Base-by-base conservation (phyloP, 2,329 filamentous ascomycete genomes). In the Graphiopsis chlorocephala region DNA sequence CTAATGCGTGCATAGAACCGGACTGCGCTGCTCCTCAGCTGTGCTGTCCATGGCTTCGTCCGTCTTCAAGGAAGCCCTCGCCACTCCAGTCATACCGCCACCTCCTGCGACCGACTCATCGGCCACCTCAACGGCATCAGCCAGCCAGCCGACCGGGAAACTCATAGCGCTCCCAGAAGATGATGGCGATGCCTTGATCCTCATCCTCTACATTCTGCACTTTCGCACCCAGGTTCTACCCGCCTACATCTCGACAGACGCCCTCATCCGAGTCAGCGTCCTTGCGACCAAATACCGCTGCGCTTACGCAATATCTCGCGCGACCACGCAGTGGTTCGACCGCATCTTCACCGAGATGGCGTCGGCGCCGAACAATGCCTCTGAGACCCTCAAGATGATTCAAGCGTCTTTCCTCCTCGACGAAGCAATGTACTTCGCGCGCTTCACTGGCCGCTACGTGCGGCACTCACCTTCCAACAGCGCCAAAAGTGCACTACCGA, bases 391-490 rank as follows among this genome's bases (percentile, higher is more conserved):
- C 57, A 62, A 67, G 20, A 67, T 71, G 58, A 65, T 74, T 47
- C 66, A 74, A 61, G 70, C 71, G 1, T 65, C 69, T 14, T 69
- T 66, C 50, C 25, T 70, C 33, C 69, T 73, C 63, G 68, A 73
- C 59, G 72, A 75, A 57, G 67, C 73, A 17, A 59, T 68, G 61
- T 74, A 65, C 62, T 74, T 74, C 67, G 67, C 71, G 3, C 69
- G 72, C 50, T 72, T 74, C 67, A 70, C 71, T 12, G 64, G 68
- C 17, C 68, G 66, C 59, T 74, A 65, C 64, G 62, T 73, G 25
- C 65, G 67, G n/a, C 48, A 50, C 6, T 61, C 64, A 42, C 53
- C 67, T 11, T 17, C 31, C 3, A 33, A 67, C 15, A 52, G 61
- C 7, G 57, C 53, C 20, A 61, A 58, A n/a, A 55, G 11, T 8